Conservation (phyloP, 257 asterid species). For the Salvia rosmarinus region DNA sequence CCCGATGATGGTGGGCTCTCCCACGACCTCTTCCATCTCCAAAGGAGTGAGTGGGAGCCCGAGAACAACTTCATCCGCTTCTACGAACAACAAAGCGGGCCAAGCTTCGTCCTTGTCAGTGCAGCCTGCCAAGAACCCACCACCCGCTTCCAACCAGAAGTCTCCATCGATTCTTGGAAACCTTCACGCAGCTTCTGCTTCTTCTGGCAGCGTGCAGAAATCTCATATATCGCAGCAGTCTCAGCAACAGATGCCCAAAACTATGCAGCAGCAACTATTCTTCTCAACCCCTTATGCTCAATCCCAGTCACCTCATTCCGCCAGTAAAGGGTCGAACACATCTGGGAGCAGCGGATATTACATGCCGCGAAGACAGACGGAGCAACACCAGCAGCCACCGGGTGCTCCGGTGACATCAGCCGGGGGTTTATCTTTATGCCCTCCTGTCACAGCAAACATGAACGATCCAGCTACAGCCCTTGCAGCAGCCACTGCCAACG, state of each 20-base stretch:
- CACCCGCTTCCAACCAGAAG: slow-evolving; percentile 56
- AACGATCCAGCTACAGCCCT: slow-evolving; percentile 91
- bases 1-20: slow-evolving; percentile 81
- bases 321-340: slow-evolving; percentile 40
- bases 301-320: slow-evolving; percentile 56
- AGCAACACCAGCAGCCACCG: slow-evolving; percentile 64
- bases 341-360: slow-evolving; percentile 59
- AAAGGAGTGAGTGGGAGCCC: slow-evolving; percentile 93
- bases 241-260: slow-evolving; percentile 58
- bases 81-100: slow-evolving; percentile 58
- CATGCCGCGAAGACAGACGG: slow-evolving; percentile 60
- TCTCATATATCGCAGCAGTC: slow-evolving; percentile 58
- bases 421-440: slow-evolving; percentile 56
- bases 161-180: slow-evolving; percentile 81
- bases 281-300: slow-evolving; percentile 66
- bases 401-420: slow-evolving; percentile 45
- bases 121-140: slow-evolving; percentile 55
- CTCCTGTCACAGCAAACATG: slow-evolving; percentile 55
- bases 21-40: slow-evolving; percentile 83
- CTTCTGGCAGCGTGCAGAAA: slow-evolving; percentile 50
- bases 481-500: slow-evolving; percentile 73
- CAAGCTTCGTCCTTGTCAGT: slow-evolving; percentile 61
- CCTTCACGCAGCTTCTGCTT: slow-evolving; percentile 50
- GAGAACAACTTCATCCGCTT: slow-evolving; percentile 57
- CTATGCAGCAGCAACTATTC: slow-evolving; percentile 67